These are phyloP conservation scores for Cladobotryum protrusum DNA, from an alignment of 2,329 filamentous ascomycete species.

Conservation along the genomic window DNA sequence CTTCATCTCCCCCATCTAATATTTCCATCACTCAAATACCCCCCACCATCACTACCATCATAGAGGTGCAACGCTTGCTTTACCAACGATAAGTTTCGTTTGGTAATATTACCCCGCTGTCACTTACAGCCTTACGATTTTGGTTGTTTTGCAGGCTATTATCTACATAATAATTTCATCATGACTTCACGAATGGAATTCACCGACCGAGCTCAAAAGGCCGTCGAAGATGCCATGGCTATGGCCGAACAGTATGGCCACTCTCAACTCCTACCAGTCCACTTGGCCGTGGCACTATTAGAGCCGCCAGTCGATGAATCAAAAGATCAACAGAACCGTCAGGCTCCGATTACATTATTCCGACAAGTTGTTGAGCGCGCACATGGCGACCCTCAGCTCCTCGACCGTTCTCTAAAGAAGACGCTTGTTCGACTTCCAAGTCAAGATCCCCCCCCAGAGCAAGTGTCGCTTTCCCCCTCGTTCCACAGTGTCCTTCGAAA, in stretches of 20 bases:
- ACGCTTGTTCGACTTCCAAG: constrained; percentile 81
- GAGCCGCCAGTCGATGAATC: constrained; percentile 69
- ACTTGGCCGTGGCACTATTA: constrained; percentile 78
- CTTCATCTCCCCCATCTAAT: not conserved
- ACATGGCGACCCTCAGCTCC: constrained; percentile 82
- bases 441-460: constrained; percentile 90
- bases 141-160: too few relatives aligned
- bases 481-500: constrained; percentile 78
- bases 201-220: constrained; percentile 86
- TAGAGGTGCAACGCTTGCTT: not conserved
- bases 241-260: constrained; percentile 87
- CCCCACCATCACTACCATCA: not conserved
- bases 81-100: too few relatives aligned
- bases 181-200: constrained; percentile 83
- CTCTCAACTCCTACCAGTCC: constrained; percentile 82
- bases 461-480: constrained; percentile 72
- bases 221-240: constrained; percentile 79
- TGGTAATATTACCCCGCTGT: too few relatives aligned
- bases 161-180: constrained; percentile 21
- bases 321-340: constrained; percentile 75
- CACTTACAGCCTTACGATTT: too few relatives aligned
- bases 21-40: not conserved
- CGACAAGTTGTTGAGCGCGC: constrained; percentile 91
- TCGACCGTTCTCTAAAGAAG: constrained; percentile 89
- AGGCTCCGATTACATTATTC: constrained; percentile 68